Conservation (phyloP, 148 eudicot species). For the Chenopodium album region DNA sequence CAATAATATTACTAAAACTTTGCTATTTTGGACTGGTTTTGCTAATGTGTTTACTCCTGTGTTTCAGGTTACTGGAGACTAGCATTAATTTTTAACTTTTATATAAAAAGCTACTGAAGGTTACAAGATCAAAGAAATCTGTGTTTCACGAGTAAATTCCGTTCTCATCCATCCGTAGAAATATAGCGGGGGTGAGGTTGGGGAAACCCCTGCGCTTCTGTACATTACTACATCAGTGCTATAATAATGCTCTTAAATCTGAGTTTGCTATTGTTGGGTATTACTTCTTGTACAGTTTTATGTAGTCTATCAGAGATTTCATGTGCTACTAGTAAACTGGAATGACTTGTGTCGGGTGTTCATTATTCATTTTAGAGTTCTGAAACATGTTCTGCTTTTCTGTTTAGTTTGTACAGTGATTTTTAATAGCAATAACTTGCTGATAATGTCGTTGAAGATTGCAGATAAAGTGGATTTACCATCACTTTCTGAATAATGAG, state of each 20-base stretch:
- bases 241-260: background rate
- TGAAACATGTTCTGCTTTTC: background rate
- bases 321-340: background rate
- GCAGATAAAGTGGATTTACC: background rate
- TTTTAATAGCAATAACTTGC: too few species aligned
- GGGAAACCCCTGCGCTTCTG: background rate
- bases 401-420: too few species aligned
- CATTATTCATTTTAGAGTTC: background rate
- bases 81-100: too few species aligned
- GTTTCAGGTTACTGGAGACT: constrained; percentile 1
- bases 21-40: background rate
- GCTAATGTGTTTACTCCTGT: background rate
- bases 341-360: background rate
- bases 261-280: background rate
- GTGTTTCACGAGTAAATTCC: background rate
- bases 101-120: background rate
- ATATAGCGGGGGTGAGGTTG: background rate
- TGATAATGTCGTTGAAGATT: background rate
- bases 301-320: background rate
- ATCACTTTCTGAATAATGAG: too few species aligned
- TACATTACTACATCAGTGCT: background rate
- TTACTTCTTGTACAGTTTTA: background rate
- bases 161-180: background rate
- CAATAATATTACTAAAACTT: background rate
- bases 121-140: background rate